phyloP scores from a whole-genome alignment of 2,329 filamentous ascomycete species.

The Zasmidium cellare region DNA sequence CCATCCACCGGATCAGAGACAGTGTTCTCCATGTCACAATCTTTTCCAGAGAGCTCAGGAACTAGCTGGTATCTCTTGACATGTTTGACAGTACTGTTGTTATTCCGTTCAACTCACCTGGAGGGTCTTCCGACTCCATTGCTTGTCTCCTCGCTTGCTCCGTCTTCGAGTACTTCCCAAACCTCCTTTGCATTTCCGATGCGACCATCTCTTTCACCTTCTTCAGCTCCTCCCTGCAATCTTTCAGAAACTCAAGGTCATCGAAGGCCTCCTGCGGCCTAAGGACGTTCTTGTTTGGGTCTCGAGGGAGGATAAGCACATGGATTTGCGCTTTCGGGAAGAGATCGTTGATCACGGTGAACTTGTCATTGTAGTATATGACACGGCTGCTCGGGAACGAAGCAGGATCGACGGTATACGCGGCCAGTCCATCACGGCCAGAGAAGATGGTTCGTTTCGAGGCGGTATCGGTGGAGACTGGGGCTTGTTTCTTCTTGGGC shows the following conservation, averaged over 20 bases:
- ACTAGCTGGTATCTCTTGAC: too few relatives aligned
- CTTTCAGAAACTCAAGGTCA: slow-evolving; percentile 66
- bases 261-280: slow-evolving; percentile 80
- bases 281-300: slow-evolving; percentile 56
- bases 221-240: slow-evolving; percentile 61
- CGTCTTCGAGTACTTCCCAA: slow-evolving; percentile 62
- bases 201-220: slow-evolving; percentile 67
- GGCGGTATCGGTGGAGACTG: slow-evolving; percentile 29
- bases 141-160: slow-evolving; percentile 67
- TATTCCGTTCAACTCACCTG: too few relatives aligned
- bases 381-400: slow-evolving; percentile 60
- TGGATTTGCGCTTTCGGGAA: slow-evolving; percentile 87
- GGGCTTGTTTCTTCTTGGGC: slow-evolving; percentile 33
- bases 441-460: slow-evolving; percentile 40
- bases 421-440: slow-evolving; percentile 62
- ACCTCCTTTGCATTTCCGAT: slow-evolving; percentile 69
- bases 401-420: slow-evolving; percentile 66
- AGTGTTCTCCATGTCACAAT: too few relatives aligned
- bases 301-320: slow-evolving; percentile 81
- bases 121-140: slow-evolving; percentile 50
- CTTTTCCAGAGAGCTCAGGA: too few relatives aligned
- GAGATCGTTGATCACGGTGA: slow-evolving; percentile 76
- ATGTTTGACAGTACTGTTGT: not conserved
- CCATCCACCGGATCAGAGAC: too few relatives aligned
- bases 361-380: slow-evolving; percentile 66